These are phyloP conservation scores for Pleurotus cornucopiae DNA, from an alignment of 768 basidiomycete species.

Conservation along the genomic window DNA sequence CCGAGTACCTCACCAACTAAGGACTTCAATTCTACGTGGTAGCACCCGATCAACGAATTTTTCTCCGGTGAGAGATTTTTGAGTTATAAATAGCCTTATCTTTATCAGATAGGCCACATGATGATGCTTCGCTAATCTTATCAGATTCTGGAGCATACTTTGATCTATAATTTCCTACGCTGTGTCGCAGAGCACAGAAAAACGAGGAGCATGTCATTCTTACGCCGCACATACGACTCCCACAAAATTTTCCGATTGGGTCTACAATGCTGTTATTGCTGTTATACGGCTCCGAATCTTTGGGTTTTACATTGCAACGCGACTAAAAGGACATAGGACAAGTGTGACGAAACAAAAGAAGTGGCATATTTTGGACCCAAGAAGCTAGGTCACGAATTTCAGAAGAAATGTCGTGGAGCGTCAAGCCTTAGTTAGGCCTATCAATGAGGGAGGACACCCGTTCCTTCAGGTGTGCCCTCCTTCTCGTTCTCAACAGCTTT, in stretches of 20 bases:
- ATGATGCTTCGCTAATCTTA: background rate
- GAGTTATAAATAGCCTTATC: background rate
- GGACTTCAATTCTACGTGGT: too few species aligned
- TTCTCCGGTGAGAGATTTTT: too few species aligned
- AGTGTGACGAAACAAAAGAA: background rate
- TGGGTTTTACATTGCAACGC: background rate
- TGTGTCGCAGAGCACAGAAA: too few species aligned
- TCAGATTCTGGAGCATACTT: background rate
- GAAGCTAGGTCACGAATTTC: background rate
- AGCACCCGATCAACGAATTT: too few species aligned
- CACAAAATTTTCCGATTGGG: too few species aligned
- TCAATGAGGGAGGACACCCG: constrained; percentile 6
- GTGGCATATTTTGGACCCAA: background rate
- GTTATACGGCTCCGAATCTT: too few species aligned
- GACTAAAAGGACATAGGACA: background rate
- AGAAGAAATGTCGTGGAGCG: background rate
- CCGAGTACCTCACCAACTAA: too few species aligned
- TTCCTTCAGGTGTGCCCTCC: constrained; percentile 7
- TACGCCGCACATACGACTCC: too few species aligned
- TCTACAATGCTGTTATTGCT: too few species aligned
- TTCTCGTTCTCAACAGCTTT: constrained; percentile 1
- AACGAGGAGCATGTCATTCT: too few species aligned
- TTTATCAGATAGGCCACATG: background rate
- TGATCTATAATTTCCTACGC: too few species aligned
- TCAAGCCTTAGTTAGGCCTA: background rate